Evolutionary conservation across 345 rosid genomes (phyloP), one percentile per base, ranked within the genome.

Genomic region (Aquilaria yunnanensis): DNA sequence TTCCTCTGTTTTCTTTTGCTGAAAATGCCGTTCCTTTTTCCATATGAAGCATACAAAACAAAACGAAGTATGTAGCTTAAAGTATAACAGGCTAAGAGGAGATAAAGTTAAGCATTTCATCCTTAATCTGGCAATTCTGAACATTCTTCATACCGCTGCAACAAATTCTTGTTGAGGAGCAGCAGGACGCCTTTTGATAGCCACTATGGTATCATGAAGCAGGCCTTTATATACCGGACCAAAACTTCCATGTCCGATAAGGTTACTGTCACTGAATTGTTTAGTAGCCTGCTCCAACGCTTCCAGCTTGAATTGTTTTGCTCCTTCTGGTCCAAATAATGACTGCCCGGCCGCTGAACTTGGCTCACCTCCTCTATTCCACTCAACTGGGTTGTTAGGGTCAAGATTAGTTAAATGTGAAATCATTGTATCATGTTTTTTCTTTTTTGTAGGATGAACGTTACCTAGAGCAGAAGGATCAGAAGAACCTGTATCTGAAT

Each of bases 221-320:
- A 81, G 58, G 33, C 91, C 91, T 68, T 70, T 80, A 62, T 75
- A 89, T 1, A 78, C 79, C 3, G 61, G 59, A 14, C 92, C 83
- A 41, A 83, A 83, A 32, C 82, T 83, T 59, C 94, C 92, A 34
- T 55, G 57, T 60, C 88, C 89, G 47, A 89, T 78, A 59, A 77
- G 65, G 65, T 72, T 77, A 47, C 55, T 61, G 45, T 77, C 81
- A 29, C 67, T 70, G 16, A 86, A 83, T 34, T 78, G 74, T 72
- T 74, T 80, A 14, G 94, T 83, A 47, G 89, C 89, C 62, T 61
- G 75, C 56, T 63, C 83, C 69, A 86, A 37, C 72, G 84, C 94
- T 77, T 81, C 85, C 72, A 75, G 14, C 12, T 79, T 62, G 81
- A 81, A 84, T 64, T 64, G 77, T 65, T 68, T 69, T 14, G 71